Percentiles rank a stretch among this genome's conserved stretches.
These are phyloP conservation scores for Mycosphaerella sp. DNA, from an alignment of 2,329 filamentous ascomycete species.

Conservation along the genomic window DNA sequence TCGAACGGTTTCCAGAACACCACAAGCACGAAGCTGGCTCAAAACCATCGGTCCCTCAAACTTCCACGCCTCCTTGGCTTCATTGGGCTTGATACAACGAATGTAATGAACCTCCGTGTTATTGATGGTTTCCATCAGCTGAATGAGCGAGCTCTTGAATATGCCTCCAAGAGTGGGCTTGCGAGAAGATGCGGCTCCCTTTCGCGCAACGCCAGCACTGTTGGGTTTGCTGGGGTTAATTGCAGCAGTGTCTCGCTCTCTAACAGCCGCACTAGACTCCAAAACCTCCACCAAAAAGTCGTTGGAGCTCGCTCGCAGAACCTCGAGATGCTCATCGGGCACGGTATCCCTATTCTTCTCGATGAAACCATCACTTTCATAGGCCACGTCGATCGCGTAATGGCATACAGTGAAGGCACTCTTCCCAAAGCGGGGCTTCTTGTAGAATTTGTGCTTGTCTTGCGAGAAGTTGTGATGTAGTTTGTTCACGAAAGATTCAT, in stretches of 20 bases:
- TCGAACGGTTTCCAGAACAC: slow-evolving; percentile 95
- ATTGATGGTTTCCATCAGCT: slow-evolving; percentile 97
- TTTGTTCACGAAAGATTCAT: slow-evolving; percentile 95
- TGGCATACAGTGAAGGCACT: slow-evolving; percentile 97
- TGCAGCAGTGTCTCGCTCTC: slow-evolving; percentile 72
- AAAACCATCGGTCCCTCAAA: slow-evolving; percentile 99
- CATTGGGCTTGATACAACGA: slow-evolving; percentile 97
- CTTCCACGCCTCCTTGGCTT: slow-evolving; percentile 93
- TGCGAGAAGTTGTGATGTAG: slow-evolving; percentile 86
- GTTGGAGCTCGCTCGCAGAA: slow-evolving; percentile 78
- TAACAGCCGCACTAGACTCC: slow-evolving; percentile 74
- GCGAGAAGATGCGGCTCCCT: slow-evolving; percentile 85
- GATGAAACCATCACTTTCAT: slow-evolving; percentile 98
- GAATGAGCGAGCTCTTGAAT: slow-evolving; percentile 96
- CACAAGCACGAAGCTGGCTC: slow-evolving; percentile 92
- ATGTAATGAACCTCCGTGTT: slow-evolving; percentile 99
- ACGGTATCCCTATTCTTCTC: slow-evolving; percentile 99
- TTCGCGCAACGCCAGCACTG: slow-evolving; percentile 66
- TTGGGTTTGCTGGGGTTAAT: slow-evolving; percentile 62
- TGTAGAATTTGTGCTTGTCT: slow-evolving; percentile 95
- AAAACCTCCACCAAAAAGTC: slow-evolving; percentile 77
- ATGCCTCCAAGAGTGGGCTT: slow-evolving; percentile 97
- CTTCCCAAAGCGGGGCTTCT: slow-evolving; percentile 96
- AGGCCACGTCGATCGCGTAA: slow-evolving; percentile 96
- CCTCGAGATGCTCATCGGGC: slow-evolving; percentile 94